A percentile compares a stretch with the other conserved stretches of the same genome.
Conservation (phyloP, 1,139 yeast genomes). For the Kazachstania sp. region DNA sequence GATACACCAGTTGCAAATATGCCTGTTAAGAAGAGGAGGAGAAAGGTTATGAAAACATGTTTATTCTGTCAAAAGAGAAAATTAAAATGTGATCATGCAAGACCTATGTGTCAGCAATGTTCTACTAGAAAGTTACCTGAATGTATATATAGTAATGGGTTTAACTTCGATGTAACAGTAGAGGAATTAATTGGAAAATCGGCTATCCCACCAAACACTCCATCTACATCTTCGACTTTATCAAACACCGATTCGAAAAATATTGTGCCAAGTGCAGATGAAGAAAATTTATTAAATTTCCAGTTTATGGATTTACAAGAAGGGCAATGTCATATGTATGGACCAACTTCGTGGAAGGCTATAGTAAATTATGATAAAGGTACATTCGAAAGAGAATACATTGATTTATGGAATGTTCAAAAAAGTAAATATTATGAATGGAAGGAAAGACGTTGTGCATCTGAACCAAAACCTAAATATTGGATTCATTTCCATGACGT, state of each 20-base stretch:
- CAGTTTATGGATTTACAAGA: neutral
- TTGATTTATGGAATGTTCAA: slow-evolving; percentile 1
- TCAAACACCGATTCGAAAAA: slow-evolving; percentile 8
- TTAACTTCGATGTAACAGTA: slow-evolving; percentile 15
- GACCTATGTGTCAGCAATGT: slow-evolving; percentile 15
- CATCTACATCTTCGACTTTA: slow-evolving; percentile 7
- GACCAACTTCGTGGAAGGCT: slow-evolving; percentile 1
- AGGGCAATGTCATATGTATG: neutral
- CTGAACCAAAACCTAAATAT: neutral
- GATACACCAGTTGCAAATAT: neutral
- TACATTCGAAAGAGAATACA: neutral
- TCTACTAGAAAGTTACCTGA: slow-evolving; percentile 21
- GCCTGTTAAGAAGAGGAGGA: slow-evolving; percentile 2
- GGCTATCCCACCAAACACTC: neutral
- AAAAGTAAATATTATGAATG: neutral
- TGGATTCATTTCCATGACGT: neutral
- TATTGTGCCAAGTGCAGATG: neutral
- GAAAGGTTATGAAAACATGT: slow-evolving; percentile 27
- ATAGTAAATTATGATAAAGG: neutral
- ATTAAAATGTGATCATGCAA: slow-evolving; percentile 26
- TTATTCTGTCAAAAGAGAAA: slow-evolving; percentile 27
- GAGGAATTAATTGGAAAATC: slow-evolving; percentile 17
- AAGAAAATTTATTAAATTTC: neutral
- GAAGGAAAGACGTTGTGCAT: neutral
- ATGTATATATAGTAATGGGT: slow-evolving; percentile 23